These are phyloP conservation scores for Colletotrichum melonis DNA, from an alignment of 2,329 filamentous ascomycete species.

Conservation along the genomic window DNA sequence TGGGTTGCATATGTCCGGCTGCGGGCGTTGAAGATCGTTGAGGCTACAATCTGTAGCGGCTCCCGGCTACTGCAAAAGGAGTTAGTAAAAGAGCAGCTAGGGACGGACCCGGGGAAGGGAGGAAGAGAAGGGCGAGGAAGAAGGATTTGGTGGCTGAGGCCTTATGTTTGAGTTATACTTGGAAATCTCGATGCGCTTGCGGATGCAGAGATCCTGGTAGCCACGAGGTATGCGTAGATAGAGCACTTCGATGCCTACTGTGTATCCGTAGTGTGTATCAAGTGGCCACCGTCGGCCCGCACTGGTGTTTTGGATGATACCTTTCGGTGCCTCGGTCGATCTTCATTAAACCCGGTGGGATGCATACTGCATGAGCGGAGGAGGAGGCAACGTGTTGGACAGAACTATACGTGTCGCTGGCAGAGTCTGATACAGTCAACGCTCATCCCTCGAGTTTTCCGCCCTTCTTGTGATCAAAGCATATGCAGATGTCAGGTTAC, in stretches of 20 bases:
- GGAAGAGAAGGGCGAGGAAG: background rate
- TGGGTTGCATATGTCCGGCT: background rate
- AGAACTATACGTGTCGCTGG: background rate
- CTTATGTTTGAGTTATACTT: constrained; percentile 6
- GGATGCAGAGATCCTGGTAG: background rate
- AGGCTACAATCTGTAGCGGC: constrained; percentile 2
- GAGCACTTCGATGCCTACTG: background rate
- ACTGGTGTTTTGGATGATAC: background rate
- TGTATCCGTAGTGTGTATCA: background rate
- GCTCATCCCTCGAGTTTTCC: background rate
- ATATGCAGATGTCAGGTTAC: background rate
- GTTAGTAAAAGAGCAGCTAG: background rate
- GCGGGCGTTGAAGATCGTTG: background rate
- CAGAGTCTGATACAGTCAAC: background rate
- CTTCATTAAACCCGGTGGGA: background rate
- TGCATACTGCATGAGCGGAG: background rate
- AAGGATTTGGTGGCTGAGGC: background rate
- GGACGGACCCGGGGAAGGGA: background rate
- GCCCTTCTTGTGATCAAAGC: background rate
- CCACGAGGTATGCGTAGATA: constrained; percentile 8
- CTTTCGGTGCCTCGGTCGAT: background rate
- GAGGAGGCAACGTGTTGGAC: constrained; percentile 12
- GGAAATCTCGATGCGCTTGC: background rate
- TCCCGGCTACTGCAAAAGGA: background rate
- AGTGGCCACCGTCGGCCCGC: background rate